These are phyloP conservation scores for Chaetomium tenue DNA, from an alignment of 495 filamentous ascomycete genomes.

Conservation along the genomic window DNA sequence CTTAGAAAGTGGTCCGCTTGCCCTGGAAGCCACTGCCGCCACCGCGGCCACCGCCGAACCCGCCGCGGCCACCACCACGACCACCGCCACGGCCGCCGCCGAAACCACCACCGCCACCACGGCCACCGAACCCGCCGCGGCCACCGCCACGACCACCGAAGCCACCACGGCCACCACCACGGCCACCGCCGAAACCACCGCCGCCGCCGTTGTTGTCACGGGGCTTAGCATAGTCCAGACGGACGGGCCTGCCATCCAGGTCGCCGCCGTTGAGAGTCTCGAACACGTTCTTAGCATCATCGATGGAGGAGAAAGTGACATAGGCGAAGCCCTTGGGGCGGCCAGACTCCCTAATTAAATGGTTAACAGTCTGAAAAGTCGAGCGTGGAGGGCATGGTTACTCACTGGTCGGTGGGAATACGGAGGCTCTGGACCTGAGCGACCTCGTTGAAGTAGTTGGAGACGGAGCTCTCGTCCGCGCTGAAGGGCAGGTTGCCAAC, in stretches of 20 bases:
- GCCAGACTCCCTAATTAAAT: constrained; percentile 64
- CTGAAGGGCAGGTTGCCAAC: constrained; percentile 91
- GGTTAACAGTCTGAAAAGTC: constrained; percentile 38
- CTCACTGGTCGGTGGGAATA: constrained; percentile 81
- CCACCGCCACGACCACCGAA: constrained; percentile 56
- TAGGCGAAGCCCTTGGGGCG: constrained; percentile 94
- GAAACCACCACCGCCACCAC: constrained; percentile 38
- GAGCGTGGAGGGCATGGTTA: constrained; percentile 9
- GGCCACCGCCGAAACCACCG: constrained; percentile 48
- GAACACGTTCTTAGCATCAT: constrained; percentile 79
- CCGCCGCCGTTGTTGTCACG: constrained; percentile 60
- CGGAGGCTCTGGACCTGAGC: constrained; percentile 72
- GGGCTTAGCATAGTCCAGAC: constrained; percentile 86
- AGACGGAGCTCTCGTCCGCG: constrained; percentile 70
- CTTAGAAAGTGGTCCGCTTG: constrained; percentile 86
- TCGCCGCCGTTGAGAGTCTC: constrained; percentile 71
- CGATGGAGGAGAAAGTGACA: constrained; percentile 76
- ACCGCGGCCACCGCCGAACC: constrained; percentile 43
- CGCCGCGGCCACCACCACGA: constrained; percentile 42
- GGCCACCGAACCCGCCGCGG: constrained; percentile 52
- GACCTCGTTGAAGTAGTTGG: constrained; percentile 70
- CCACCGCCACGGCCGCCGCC: constrained; percentile 42
- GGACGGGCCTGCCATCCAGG: constrained; percentile 72
- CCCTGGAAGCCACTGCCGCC: constrained; percentile 71
- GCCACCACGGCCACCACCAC: constrained; percentile 49